Conservation (phyloP, 164 flowering plant species). For the Vitis rupestris region DNA sequence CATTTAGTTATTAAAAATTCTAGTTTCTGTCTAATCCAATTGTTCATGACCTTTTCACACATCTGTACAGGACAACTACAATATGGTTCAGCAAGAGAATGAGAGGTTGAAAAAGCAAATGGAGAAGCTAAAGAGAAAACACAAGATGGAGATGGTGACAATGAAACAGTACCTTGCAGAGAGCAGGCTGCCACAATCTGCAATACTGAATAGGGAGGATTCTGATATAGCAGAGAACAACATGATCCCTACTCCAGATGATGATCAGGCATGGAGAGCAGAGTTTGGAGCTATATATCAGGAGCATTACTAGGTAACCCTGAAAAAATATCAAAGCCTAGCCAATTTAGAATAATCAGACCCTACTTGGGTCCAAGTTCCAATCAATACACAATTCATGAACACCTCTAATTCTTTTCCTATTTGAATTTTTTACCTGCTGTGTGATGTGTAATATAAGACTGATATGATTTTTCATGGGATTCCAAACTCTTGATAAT, state of each 20-base stretch:
- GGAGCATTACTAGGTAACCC: slow-evolving; percentile 32
- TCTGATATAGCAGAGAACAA: slow-evolving; percentile 23
- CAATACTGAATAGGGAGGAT: slow-evolving; percentile 55
- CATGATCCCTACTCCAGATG: slow-evolving; percentile 27
- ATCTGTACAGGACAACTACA: slow-evolving; percentile 53
- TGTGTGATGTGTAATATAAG: too few relatives aligned
- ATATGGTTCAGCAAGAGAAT: slow-evolving; percentile 55
- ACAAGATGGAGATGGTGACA: slow-evolving; percentile 90
- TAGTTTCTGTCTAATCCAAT: too few relatives aligned
- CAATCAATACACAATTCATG: not conserved
- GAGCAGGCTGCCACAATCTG: slow-evolving; percentile 84
- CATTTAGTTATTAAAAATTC: too few relatives aligned
- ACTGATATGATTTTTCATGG: too few relatives aligned
- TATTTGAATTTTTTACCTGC: not conserved
- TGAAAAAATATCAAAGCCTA: too few relatives aligned
- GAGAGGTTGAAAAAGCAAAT: slow-evolving; percentile 79
- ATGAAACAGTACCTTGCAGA: slow-evolving; percentile 93
- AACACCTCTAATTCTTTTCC: too few relatives aligned
- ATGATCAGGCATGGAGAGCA: slow-evolving; percentile 91
- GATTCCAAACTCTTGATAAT: too few relatives aligned
- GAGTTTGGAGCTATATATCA: slow-evolving; percentile 80
- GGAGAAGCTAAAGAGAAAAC: slow-evolving; percentile 86
- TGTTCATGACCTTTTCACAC: not conserved
- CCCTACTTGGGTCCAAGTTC: slow-evolving; percentile 31
- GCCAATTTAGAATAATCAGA: slow-evolving; percentile 3